A percentile compares a stretch with the other conserved stretches of the same genome.
Evolutionary conservation across 305 asterid genomes (phyloP).

Genomic region (Fraxinus xanthoxyloides): DNA sequence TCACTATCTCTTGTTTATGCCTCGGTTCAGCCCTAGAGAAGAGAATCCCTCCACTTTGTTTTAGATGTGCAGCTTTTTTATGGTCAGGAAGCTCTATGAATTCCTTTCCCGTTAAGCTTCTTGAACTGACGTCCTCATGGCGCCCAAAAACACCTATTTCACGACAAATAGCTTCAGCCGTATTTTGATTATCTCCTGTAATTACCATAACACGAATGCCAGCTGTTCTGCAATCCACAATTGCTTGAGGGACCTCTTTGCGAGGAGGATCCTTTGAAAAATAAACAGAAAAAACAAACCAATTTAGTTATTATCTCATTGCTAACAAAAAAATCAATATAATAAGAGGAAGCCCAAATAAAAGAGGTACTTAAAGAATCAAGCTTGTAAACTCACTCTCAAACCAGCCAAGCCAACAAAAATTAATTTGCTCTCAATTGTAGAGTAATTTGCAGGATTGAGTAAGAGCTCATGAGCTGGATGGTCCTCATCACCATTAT

Average conservation of each 20-base stretch:
- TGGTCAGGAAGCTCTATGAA: constrained; percentile 49
- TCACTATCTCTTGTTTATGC: constrained; percentile 93
- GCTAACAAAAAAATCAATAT: background rate
- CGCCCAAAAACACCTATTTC: constrained; percentile 82
- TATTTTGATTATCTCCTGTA: constrained; percentile 86
- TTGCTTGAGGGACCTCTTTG: constrained; percentile 83
- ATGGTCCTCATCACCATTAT: constrained; percentile 92
- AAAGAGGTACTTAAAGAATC: background rate
- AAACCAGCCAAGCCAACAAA: constrained; percentile 91
- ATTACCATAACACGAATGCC: constrained; percentile 93
- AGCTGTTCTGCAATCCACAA: constrained; percentile 85
- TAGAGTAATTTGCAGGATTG: constrained; percentile 79
- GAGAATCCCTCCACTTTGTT: constrained; percentile 69
- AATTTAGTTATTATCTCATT: background rate
- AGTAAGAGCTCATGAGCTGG: constrained; percentile 83
- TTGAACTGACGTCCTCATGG: constrained; percentile 52
- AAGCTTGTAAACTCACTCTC: constrained; percentile 57
- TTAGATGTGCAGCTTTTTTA: constrained; percentile 48
- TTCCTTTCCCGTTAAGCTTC: constrained; percentile 74
- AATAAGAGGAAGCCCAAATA: background rate
- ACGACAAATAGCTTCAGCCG: constrained; percentile 91
- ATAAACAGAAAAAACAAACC: background rate
- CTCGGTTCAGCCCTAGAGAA: constrained; percentile 98
- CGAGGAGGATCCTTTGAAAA: constrained; percentile 72
- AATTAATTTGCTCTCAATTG: constrained; percentile 77